Percentiles rank a stretch among this genome's conserved stretches.
phyloP scores from a whole-genome alignment of 441 rosid species.

The Arabidopsis hybrid region DNA sequence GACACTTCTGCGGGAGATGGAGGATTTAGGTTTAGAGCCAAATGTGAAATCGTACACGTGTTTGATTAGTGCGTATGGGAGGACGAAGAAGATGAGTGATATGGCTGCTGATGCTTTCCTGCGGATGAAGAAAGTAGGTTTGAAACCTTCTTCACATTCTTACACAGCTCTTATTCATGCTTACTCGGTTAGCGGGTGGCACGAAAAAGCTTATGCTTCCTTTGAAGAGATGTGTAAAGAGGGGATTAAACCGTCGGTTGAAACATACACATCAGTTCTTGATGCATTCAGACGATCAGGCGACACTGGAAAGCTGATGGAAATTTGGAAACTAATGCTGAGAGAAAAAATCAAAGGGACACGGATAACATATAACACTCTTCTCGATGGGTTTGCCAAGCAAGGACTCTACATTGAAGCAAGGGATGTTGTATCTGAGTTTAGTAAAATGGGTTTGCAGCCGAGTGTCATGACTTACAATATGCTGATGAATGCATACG shows the following conservation, averaged over 20 bases:
- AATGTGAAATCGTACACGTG: constrained; percentile 73
- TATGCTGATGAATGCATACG: constrained; percentile 95
- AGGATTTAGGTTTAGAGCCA: constrained; percentile 65
- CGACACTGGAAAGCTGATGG: constrained; percentile 64
- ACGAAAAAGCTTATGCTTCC: constrained; percentile 71
- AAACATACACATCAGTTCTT: constrained; percentile 84
- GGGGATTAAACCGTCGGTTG: constrained; percentile 76
- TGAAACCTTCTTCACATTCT: constrained; percentile 81
- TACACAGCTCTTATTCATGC: constrained; percentile 91
- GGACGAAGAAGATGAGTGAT: constrained; percentile 78
- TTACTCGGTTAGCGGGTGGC: constrained; percentile 82
- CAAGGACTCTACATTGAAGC: constrained; percentile 86
- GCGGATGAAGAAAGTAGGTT: constrained; percentile 75
- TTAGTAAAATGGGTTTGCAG: constrained; percentile 71
- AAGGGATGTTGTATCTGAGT: constrained; percentile 79
- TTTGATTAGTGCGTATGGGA: constrained; percentile 84
- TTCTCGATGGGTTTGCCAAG: constrained; percentile 92
- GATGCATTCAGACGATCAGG: constrained; percentile 85
- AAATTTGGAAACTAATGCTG: constrained; percentile 82
- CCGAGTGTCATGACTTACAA: constrained; percentile 88
- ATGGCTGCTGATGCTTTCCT: constrained; percentile 83
- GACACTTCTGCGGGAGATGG: constrained; percentile 70
- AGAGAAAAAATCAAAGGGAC: constrained; percentile 70
- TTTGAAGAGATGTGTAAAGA: constrained; percentile 75
- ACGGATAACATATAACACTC: constrained; percentile 74